Evolutionary conservation across 1,284 basidiomycete genomes (phyloP).

Genomic region (Trametes versicolor): DNA sequence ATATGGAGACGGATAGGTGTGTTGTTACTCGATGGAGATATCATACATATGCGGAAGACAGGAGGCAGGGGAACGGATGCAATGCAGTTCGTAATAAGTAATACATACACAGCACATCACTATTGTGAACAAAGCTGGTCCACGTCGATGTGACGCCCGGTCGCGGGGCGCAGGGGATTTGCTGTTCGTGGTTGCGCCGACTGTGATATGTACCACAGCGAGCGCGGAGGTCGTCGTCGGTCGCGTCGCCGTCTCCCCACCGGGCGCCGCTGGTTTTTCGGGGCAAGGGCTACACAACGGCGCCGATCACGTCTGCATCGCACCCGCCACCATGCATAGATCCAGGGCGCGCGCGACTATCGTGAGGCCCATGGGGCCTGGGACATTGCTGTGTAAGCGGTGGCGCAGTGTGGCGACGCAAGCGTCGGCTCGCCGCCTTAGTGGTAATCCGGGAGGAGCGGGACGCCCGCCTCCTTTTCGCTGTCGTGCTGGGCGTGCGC

Average conservation of each 20-base stretch:
- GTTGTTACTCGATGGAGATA: too few relatives aligned
- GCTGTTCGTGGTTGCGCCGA: too few relatives aligned
- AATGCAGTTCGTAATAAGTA: too few relatives aligned
- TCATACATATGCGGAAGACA: too few relatives aligned
- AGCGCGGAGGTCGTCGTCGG: too few relatives aligned
- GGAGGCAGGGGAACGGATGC: too few relatives aligned
- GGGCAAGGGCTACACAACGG: neutral
- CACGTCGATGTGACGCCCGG: too few relatives aligned
- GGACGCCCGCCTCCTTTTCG: constrained; percentile 13
- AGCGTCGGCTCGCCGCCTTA: neutral
- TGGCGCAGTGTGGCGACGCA: neutral
- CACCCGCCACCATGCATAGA: neutral
- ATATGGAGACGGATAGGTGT: too few relatives aligned
- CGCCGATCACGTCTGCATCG: neutral
- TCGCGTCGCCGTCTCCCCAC: neutral
- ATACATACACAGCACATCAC: too few relatives aligned
- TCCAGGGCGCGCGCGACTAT: neutral
- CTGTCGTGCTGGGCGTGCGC: constrained; percentile 2
- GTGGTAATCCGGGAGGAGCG: constrained; percentile 4
- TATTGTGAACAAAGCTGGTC: too few relatives aligned
- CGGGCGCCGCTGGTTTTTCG: neutral
- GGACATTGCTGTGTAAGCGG: neutral
- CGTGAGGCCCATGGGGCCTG: neutral
- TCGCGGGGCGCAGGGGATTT: too few relatives aligned
- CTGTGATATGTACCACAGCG: too few relatives aligned